A percentile compares a stretch with the other conserved stretches of the same genome.
Conservation (phyloP, 257 asterid genomes). For the Nemophila menziesii region DNA sequence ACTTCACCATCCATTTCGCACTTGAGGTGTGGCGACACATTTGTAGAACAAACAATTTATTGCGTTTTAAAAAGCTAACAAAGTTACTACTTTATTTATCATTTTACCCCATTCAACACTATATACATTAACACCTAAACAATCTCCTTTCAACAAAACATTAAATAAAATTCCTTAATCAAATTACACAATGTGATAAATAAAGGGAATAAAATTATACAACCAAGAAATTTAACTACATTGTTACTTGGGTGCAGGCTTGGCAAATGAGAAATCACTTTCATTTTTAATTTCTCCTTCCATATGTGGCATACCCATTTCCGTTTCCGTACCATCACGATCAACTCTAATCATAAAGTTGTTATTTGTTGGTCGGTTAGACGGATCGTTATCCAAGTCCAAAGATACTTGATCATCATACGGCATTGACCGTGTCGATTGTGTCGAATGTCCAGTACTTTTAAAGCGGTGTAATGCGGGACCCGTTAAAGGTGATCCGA, state of each 20-base stretch:
- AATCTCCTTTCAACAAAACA: not conserved
- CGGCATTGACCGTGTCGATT: constrained; percentile 14
- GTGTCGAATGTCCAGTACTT: constrained; percentile 53
- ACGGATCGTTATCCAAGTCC: constrained; percentile 52
- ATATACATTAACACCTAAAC: not conserved
- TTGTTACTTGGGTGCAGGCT: constrained; percentile 47
- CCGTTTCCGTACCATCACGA: constrained; percentile 21
- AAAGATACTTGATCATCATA: constrained; percentile 35
- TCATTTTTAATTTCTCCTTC: constrained; percentile 26
- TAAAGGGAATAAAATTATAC: not conserved
- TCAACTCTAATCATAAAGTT: constrained; percentile 29
- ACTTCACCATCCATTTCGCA: no score
- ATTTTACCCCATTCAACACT: no score
- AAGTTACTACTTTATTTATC: no score
- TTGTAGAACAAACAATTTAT: no score
- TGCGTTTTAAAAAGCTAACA: no score
- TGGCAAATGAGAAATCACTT: constrained; percentile 64
- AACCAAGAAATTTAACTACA: not conserved
- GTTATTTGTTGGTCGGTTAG: constrained; percentile 24
- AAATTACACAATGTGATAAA: not conserved
- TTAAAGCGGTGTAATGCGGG: constrained; percentile 57
- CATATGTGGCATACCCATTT: constrained; percentile 5
- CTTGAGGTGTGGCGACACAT: no score
- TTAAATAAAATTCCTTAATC: not conserved
- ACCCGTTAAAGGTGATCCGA: constrained; percentile 46